These are phyloP conservation scores for Lenwebbia sp. DNA, from an alignment of 345 rosid genomes.

Conservation along the genomic window DNA sequence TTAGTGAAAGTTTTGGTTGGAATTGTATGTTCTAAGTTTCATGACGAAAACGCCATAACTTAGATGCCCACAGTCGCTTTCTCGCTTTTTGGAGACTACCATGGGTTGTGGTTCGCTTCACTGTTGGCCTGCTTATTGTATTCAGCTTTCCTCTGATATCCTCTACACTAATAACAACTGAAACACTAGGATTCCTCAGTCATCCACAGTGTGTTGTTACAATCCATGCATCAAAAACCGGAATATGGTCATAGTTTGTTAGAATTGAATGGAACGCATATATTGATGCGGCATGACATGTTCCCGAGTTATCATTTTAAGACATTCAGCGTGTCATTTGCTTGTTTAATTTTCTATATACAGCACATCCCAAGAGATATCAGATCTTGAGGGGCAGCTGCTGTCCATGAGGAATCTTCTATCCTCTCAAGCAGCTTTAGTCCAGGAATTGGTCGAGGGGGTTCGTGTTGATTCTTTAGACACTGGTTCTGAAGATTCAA, in stretches of 20 bases:
- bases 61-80: background rate
- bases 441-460: slow-evolving; percentile 68
- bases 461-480: slow-evolving; percentile 42
- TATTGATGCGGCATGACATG: background rate
- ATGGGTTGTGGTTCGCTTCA: background rate
- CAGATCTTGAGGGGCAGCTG: slow-evolving; percentile 82
- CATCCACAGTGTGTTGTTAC: background rate
- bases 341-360: background rate
- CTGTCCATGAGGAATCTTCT: slow-evolving; percentile 78
- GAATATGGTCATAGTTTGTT: background rate
- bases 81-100: background rate
- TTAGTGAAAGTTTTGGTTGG: background rate
- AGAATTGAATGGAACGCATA: background rate
- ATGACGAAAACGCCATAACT: background rate
- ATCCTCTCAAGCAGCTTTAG: slow-evolving; percentile 71
- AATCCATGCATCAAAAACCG: background rate
- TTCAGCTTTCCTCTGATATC: background rate
- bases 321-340: background rate
- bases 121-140: background rate
- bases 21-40: background rate
- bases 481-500: slow-evolving; percentile 34
- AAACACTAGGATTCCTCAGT: background rate
- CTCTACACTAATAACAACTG: background rate
- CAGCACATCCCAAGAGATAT: slow-evolving; percentile 85
- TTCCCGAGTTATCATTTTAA: background rate